These are phyloP conservation scores for Vishniacozyma victoriae DNA, from an alignment of 768 basidiomycete species.

Conservation along the genomic window DNA sequence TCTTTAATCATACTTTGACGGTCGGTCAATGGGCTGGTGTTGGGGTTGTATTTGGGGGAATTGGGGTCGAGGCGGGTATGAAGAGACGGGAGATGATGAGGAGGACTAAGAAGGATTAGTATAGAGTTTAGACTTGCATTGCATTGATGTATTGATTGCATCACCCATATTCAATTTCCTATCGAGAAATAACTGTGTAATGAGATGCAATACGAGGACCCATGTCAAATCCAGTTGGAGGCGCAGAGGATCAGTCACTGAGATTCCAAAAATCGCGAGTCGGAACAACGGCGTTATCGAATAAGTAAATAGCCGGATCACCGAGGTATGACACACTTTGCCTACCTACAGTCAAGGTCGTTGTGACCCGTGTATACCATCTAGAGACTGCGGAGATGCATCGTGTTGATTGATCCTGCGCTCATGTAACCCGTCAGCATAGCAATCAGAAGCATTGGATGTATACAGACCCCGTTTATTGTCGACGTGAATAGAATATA, in stretches of 20 bases:
- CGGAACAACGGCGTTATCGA: constrained; percentile 30
- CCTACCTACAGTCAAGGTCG: too few species aligned
- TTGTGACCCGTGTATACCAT: too few species aligned
- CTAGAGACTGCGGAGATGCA: constrained; percentile 33
- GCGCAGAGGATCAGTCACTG: constrained; percentile 7
- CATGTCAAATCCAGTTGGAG: constrained; percentile 22
- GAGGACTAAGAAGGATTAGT: constrained; percentile 24
- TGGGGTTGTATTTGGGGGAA: constrained; percentile 86
- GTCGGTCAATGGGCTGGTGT: constrained; percentile 90
- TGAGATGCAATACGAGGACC: constrained; percentile 15
- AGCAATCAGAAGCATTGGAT: constrained; percentile 32
- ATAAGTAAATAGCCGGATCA: constrained; percentile 18
- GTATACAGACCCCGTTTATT: constrained; percentile 34
- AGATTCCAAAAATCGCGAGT: constrained; percentile 29
- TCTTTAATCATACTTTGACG: constrained; percentile 81
- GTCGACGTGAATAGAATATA: constrained; percentile 31
- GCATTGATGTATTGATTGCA: too few species aligned
- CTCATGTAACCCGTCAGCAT: constrained; percentile 14
- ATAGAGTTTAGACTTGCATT: background rate
- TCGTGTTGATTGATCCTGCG: constrained; percentile 22
- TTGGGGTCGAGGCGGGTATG: constrained; percentile 84
- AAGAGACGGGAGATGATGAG: constrained; percentile 55
- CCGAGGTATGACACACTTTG: too few species aligned
- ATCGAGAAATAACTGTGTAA: constrained; percentile 1
- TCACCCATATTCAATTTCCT: background rate